These are phyloP conservation scores for Zymoseptoria tritici DNA, from an alignment of 2,329 filamentous ascomycete genomes.

Conservation along the genomic window DNA sequence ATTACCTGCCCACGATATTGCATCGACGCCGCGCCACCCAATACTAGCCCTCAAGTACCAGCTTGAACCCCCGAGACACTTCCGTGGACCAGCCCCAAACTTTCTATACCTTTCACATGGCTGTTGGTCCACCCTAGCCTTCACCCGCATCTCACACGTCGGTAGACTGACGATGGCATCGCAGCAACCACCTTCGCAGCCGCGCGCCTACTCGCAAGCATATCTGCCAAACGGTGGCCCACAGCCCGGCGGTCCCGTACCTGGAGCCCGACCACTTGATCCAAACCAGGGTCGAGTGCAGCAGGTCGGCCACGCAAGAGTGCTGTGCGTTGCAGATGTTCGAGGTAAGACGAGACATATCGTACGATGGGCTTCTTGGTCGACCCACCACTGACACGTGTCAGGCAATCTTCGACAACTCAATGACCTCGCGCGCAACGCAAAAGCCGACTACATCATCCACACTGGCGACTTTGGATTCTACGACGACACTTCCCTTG, in stretches of 20 bases:
- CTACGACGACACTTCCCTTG: conserved; percentile 91
- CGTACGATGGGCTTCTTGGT: neutral
- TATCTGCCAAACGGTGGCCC: conserved; percentile 42
- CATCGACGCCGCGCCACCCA: neutral
- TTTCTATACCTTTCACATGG: conserved; percentile 3
- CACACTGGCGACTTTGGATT: conserved; percentile 99
- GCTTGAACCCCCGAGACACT: neutral
- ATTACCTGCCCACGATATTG: neutral
- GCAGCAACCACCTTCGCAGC: conserved; percentile 43
- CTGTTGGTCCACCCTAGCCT: conserved; percentile 4
- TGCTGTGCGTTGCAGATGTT: conserved; percentile 47
- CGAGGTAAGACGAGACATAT: conserved; percentile 35
- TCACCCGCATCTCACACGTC: neutral
- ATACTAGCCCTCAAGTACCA: neutral
- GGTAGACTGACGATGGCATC: conserved; percentile 4
- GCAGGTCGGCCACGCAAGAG: conserved; percentile 41
- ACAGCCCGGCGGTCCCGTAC: conserved; percentile 29
- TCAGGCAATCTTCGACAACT: conserved; percentile 88
- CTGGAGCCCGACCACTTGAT: conserved; percentile 40
- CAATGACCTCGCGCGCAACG: conserved; percentile 92
- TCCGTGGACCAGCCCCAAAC: neutral
- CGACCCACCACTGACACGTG: neutral
- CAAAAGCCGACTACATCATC: conserved; percentile 93
- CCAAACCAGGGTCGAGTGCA: conserved; percentile 48
- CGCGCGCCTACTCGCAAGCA: conserved; percentile 43